phyloP scores from a whole-genome alignment of 2,329 filamentous ascomycete species.

The Colletotrichum sp. region DNA sequence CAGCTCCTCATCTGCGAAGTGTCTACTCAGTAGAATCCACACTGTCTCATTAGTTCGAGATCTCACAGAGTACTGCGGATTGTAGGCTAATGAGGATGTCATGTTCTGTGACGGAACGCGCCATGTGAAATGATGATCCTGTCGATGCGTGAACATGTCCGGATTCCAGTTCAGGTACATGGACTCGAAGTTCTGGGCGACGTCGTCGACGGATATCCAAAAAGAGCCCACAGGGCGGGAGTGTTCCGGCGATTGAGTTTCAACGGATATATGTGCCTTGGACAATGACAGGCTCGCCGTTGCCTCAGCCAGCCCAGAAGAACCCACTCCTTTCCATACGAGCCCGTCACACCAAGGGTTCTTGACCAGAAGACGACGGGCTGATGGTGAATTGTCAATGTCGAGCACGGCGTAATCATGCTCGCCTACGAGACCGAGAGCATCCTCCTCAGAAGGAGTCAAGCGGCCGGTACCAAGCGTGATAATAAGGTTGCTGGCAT shows the following conservation, averaged over 20 bases:
- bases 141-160: slow-evolving; percentile 76
- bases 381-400: slow-evolving; percentile 66
- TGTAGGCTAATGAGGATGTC: slow-evolving; percentile 63
- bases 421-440: slow-evolving; percentile 83
- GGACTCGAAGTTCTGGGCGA: slow-evolving; percentile 92
- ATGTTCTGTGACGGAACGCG: slow-evolving; percentile 58
- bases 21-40: slow-evolving; percentile 87
- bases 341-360: slow-evolving; percentile 93
- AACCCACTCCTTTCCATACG: slow-evolving; percentile 66
- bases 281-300: not conserved
- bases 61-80: slow-evolving; percentile 75
- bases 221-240: slow-evolving; percentile 71
- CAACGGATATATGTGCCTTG: slow-evolving; percentile 12
- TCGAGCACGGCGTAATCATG: slow-evolving; percentile 95
- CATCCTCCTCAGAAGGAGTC: slow-evolving; percentile 76
- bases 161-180: slow-evolving; percentile 99
- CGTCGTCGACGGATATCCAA: slow-evolving; percentile 89
- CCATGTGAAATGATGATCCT: slow-evolving; percentile 94
- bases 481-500: slow-evolving; percentile 80
- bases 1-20: slow-evolving; percentile 76
- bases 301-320: slow-evolving; percentile 13
- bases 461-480: slow-evolving; percentile 91
- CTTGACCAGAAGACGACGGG: slow-evolving; percentile 80
- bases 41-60: slow-evolving; percentile 65
- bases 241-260: slow-evolving; percentile 21